Percentiles rank a stretch among this genome's conserved stretches.
These are phyloP conservation scores for Solanum hybrid DNA, from an alignment of 305 asterid species.

Conservation along the genomic window DNA sequence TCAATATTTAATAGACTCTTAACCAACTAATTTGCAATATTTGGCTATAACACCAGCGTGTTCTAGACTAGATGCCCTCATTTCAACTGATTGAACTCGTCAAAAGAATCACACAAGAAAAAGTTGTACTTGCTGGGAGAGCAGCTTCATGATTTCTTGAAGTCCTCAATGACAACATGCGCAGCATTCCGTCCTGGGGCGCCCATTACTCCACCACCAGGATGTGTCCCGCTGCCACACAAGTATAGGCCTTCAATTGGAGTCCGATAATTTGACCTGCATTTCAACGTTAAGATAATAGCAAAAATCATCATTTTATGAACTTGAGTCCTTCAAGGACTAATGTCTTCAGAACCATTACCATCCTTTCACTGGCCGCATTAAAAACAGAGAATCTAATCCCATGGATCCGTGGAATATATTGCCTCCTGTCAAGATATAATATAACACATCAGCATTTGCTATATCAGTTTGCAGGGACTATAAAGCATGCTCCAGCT, in stretches of 20 bases:
- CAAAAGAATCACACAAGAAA: background rate
- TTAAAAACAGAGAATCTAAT: constrained; percentile 71
- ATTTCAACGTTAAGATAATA: background rate
- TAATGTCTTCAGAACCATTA: constrained; percentile 12
- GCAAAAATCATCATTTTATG: background rate
- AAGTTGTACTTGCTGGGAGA: background rate
- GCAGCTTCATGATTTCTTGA: constrained; percentile 25
- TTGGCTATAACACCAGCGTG: background rate
- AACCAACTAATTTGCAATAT: background rate
- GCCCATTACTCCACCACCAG: constrained; percentile 98
- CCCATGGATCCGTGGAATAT: constrained; percentile 94
- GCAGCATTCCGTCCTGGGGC: constrained; percentile 95
- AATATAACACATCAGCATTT: background rate
- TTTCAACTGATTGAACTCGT: background rate
- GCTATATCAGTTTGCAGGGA: background rate
- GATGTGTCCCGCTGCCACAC: constrained; percentile 95
- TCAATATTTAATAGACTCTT: background rate
- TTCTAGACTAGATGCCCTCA: background rate
- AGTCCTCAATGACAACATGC: constrained; percentile 53
- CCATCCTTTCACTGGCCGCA: constrained; percentile 98
- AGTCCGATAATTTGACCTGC: constrained; percentile 85
- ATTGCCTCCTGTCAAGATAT: constrained; percentile 65
- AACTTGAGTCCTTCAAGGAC: background rate
- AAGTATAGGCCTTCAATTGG: constrained; percentile 75
- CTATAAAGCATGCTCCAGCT: background rate